Percentiles rank a stretch among this genome's conserved stretches.
phyloP scores from a whole-genome alignment of 1,284 basidiomycete species.

The Rhodotorula sp. region DNA sequence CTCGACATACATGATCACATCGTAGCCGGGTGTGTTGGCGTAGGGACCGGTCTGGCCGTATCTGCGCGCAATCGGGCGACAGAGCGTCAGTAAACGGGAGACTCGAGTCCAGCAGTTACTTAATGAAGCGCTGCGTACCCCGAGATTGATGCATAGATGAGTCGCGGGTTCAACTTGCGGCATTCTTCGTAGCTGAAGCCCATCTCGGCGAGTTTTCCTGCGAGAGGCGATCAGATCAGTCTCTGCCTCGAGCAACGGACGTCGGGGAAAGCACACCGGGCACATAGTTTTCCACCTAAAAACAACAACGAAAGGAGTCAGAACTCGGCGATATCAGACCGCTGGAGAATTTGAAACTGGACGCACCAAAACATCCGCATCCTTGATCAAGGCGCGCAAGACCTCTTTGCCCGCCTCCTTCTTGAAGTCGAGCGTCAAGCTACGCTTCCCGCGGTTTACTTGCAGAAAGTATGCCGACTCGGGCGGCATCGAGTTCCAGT shows the following conservation, averaged over 20 bases:
- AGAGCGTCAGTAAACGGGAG: no score
- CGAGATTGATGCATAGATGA: slow-evolving; percentile 89
- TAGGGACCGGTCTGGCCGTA: slow-evolving; percentile 94
- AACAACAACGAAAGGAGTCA: neutral
- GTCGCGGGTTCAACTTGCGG: slow-evolving; percentile 68
- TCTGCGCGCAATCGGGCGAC: slow-evolving; percentile 51
- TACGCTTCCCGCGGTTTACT: slow-evolving; percentile 61
- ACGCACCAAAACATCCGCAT: slow-evolving; percentile 74
- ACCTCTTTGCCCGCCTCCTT: slow-evolving; percentile 72
- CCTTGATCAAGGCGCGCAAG: slow-evolving; percentile 66
- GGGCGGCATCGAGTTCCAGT: slow-evolving; percentile 61
- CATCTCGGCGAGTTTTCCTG: slow-evolving; percentile 74
- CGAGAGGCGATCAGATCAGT: slow-evolving; percentile 31
- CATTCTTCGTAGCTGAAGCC: slow-evolving; percentile 85
- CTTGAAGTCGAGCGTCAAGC: slow-evolving; percentile 83
- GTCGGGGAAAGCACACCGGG: neutral
- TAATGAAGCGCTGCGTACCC: slow-evolving; percentile 52
- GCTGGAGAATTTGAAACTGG: no score
- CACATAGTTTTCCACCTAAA: slow-evolving; percentile 62
- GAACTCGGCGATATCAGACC: neutral
- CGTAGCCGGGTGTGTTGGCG: slow-evolving; percentile 77
- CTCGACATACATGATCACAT: slow-evolving; percentile 57
- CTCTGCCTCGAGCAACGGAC: neutral
- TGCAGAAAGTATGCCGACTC: slow-evolving; percentile 92
- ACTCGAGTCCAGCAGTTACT: no score